Percentiles rank a stretch among this genome's conserved stretches.
Conservation (phyloP, 2,329 filamentous ascomycete genomes). For the Penicillium sp. region DNA sequence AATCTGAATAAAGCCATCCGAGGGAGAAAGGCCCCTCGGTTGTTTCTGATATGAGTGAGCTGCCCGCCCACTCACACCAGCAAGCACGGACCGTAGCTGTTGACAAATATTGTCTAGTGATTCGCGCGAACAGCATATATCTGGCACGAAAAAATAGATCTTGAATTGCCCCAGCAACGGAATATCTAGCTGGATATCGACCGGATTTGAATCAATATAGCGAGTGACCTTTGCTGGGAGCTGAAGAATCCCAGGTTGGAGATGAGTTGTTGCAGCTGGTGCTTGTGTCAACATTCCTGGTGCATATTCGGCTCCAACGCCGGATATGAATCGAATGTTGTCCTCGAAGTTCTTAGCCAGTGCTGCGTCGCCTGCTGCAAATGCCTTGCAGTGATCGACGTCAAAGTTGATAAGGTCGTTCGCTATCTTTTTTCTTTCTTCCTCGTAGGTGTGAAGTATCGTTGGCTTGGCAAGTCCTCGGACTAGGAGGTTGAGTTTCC, state of each 20-base stretch:
- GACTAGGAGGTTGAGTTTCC: constrained; percentile 27
- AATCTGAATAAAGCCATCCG: constrained; percentile 59
- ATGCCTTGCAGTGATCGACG: constrained; percentile 42
- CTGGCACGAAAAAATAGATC: constrained; percentile 61
- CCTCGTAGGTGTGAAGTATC: constrained; percentile 25
- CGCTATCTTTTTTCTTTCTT: constrained; percentile 26
- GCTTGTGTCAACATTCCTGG: constrained; percentile 53
- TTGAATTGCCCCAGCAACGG: constrained; percentile 69
- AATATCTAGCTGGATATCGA: constrained; percentile 69
- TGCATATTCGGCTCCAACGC: constrained; percentile 60
- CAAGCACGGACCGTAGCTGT: constrained; percentile 48
- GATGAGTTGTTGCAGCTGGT: constrained; percentile 23
- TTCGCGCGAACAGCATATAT: constrained; percentile 47
- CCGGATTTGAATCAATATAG: constrained; percentile 68
- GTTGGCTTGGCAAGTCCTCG: constrained; percentile 20
- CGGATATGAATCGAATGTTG: constrained; percentile 65
- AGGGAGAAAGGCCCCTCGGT: constrained; percentile 49
- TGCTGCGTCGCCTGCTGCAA: constrained; percentile 54
- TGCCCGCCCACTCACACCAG: constrained; percentile 51
- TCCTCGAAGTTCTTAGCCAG: constrained; percentile 61
- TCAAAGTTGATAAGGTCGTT: constrained; percentile 28
- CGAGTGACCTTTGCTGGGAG: constrained; percentile 63
- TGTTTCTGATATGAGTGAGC: constrained; percentile 54
- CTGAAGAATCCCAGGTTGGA: constrained; percentile 42
- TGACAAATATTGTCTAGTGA: constrained; percentile 56